phyloP scores from a whole-genome alignment of 2,329 filamentous ascomycete species.

The Stagonosporopsis vannaccii region DNA sequence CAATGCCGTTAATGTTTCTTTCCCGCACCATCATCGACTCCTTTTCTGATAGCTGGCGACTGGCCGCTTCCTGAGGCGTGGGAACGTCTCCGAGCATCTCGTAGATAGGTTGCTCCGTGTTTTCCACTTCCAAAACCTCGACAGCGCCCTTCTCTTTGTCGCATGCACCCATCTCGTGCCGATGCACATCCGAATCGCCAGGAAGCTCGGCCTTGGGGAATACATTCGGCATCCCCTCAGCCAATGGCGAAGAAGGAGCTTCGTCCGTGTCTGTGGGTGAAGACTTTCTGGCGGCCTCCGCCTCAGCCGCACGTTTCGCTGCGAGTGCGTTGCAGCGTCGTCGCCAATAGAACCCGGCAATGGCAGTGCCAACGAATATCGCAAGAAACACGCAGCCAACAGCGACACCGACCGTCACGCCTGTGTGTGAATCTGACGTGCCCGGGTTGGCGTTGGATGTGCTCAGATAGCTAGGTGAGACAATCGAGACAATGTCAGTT shows the following conservation, averaged over 20 bases:
- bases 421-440: conserved; percentile 30
- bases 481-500: conserved; percentile 43
- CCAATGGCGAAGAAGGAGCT: conserved; percentile 29
- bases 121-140: conserved; percentile 43
- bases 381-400: conserved; percentile 49
- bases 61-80: conserved; percentile 59
- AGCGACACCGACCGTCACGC: conserved; percentile 55
- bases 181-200: conserved; percentile 34
- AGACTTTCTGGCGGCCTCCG: conserved; percentile 29
- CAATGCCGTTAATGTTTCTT: conserved; percentile 55
- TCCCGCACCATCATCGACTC: conserved; percentile 57
- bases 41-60: conserved; percentile 57
- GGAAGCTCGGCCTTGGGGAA: conserved; percentile 57
- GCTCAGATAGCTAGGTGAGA: conserved; percentile 36
- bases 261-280: conserved; percentile 31
- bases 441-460: conserved; percentile 1
- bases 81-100: conserved; percentile 65
- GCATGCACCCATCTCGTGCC: conserved; percentile 23
- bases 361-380: conserved; percentile 38
- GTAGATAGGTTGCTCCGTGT: conserved; percentile 50
- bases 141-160: conserved; percentile 28
- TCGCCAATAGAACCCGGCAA: conserved; percentile 47
- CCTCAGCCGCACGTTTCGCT: conserved; percentile 31
- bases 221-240: conserved; percentile 40
- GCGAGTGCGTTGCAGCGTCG: conserved; percentile 36